phyloP scores from a whole-genome alignment of 306 rosid species.

The Heteromeles arbutifolia region DNA sequence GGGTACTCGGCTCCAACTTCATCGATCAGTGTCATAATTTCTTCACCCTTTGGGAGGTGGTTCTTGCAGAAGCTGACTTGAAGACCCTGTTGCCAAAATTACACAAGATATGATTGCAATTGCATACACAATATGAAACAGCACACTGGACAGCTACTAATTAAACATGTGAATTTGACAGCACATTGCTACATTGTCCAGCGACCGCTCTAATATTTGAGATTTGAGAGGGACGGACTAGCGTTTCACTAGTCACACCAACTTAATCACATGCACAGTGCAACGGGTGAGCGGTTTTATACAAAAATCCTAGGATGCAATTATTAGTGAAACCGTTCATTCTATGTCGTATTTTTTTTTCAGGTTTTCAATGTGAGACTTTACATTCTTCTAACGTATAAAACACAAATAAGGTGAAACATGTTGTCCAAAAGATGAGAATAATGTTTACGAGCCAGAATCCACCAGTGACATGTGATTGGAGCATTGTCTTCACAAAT shows the following conservation, averaged over 20 bases:
- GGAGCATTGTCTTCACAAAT: conserved; percentile 46
- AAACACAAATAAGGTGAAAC: neutral
- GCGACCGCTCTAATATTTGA: neutral
- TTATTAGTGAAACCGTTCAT: neutral
- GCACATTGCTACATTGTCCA: neutral
- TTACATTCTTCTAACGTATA: neutral
- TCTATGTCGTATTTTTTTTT: too few relatives aligned
- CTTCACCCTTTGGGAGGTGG: conserved; percentile 32
- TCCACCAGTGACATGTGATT: conserved; percentile 52
- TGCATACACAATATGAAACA: neutral
- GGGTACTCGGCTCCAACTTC: conserved; percentile 34
- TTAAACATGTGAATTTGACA: neutral
- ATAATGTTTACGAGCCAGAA: conserved; percentile 45
- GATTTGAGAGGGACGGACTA: neutral
- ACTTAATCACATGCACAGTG: neutral
- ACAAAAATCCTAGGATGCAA: neutral
- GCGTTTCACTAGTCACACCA: neutral
- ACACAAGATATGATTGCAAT: too few relatives aligned
- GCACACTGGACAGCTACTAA: neutral
- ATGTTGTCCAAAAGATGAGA: neutral
- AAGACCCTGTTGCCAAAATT: conserved; percentile 31
- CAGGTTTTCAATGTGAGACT: neutral
- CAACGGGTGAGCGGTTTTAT: neutral
- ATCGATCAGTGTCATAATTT: conserved; percentile 31
- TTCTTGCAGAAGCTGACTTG: conserved; percentile 37